A percentile compares a stretch with the other conserved stretches of the same genome.
Evolutionary conservation across 202 grass and related monocot species (phyloP).

Genomic region (Carex sylvatica): DNA sequence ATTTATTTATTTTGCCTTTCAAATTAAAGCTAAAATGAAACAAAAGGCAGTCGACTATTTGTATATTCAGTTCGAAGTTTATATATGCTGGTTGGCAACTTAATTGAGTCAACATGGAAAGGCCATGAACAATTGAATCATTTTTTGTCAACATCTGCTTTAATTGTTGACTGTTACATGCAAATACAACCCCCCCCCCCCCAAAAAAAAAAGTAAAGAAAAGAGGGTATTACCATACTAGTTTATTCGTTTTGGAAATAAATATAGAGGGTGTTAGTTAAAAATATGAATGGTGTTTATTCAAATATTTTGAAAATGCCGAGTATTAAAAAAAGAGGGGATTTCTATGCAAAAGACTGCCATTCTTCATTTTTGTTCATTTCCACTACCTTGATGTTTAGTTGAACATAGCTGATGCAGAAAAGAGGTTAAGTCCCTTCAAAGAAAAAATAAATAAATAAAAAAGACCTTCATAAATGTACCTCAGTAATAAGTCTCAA

Average conservation of each 20-base stretch:
- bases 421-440: background rate
- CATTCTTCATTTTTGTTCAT: background rate
- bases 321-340: background rate
- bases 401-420: conserved; percentile 7
- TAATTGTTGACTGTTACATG: background rate
- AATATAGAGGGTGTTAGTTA: background rate
- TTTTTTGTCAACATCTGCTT: background rate
- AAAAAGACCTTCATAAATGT: conserved; percentile 5
- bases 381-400: background rate
- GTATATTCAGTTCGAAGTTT: background rate
- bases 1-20: background rate
- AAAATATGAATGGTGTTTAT: background rate
- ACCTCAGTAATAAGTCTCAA: conserved; percentile 94
- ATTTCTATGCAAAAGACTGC: background rate
- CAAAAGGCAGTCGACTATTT: background rate
- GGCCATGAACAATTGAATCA: background rate
- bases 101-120: background rate
- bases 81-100: background rate
- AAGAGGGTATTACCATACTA: background rate
- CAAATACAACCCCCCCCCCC: background rate
- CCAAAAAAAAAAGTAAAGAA: background rate
- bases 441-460: background rate
- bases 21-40: conserved; percentile 5
- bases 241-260: background rate
- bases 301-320: background rate